Evolutionary conservation across 805 yeast genomes (phyloP), one percentile per base, ranked within the genome.

Genomic region (Ogataea salicorniae): DNA sequence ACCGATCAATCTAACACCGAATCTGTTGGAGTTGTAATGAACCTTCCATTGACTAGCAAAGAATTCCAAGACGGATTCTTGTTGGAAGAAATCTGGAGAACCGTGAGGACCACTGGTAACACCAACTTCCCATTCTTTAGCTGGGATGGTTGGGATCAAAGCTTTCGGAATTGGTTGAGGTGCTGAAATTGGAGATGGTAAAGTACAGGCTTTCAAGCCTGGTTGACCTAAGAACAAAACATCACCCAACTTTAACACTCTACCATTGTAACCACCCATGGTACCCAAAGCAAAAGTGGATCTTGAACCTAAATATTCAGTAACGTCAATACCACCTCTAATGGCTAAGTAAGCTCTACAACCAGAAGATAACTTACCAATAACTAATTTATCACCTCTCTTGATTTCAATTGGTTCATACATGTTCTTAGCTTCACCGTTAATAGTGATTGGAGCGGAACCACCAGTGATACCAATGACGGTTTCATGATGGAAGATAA

Each of bases 61-160:
- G 70, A 92, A 91, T 46, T 83, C 86, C 34, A 74, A 72, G 16
- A 89, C 80, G 13, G 87, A 80, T 63, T 87, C 96, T 11, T 75
- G 66, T 46, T 79, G 78, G 75, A 94, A 94, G 69, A 91, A 89
- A 66, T 92, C 99, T 17, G 98, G 98, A 5, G 97, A 81, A 1
- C 98, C 98, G 67, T 92, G 98, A 23, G 99, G 99, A 46, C 99
- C 99, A 66, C 95, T 84, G 11, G 96, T 89, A 41, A 91, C 97
- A 59, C 91, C 96, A 53, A 92, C 91, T 41, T 72, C 70, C 98
- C 98, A 92, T 40, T 71, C 70, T 48, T 73, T 76, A 37, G 70
- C 66, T 29, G 72, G 63, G 11, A 80, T 78, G 7, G 64, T 51
- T 8, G 95, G 91, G 51, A 83, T 69, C 58, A 80, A 69, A 9